Evolutionary conservation across 106 monocot genomes (phyloP).

Genomic region (Hemerocallis citrina): DNA sequence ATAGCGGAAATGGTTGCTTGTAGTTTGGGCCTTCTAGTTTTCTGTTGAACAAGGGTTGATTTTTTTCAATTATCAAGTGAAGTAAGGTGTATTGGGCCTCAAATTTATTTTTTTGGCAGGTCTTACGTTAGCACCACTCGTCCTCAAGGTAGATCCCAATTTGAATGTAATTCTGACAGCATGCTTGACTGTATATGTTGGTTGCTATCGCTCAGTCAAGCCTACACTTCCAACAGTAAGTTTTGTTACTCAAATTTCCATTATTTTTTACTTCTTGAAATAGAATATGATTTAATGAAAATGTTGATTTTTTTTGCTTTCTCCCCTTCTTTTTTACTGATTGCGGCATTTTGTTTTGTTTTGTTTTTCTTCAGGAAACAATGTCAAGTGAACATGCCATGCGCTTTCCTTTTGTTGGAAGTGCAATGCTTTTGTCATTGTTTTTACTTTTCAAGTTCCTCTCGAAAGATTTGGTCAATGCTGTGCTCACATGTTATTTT

Average conservation of each 20-base stretch:
- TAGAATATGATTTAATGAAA: background rate
- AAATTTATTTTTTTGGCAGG: constrained; percentile 26
- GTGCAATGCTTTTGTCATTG: constrained; percentile 80
- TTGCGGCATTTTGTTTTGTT: background rate
- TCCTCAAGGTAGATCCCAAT: constrained; percentile 66
- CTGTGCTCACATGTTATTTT: constrained; percentile 83
- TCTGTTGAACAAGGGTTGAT: no score
- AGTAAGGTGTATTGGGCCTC: no score
- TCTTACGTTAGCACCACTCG: constrained; percentile 64
- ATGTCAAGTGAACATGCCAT: constrained; percentile 96
- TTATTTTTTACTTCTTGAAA: background rate
- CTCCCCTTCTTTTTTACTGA: background rate
- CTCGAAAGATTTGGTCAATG: constrained; percentile 91
- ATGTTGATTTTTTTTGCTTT: background rate
- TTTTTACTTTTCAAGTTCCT: constrained; percentile 91
- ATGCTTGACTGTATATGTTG: constrained; percentile 87
- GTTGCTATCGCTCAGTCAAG: constrained; percentile 88
- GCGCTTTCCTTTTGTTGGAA: constrained; percentile 89
- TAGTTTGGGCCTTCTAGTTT: no score
- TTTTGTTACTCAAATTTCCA: background rate
- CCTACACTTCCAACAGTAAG: constrained; percentile 75
- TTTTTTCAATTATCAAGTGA: no score
- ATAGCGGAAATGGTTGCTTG: no score
- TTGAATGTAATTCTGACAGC: constrained; percentile 85
- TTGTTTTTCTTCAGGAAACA: constrained; percentile 61